Conservation (phyloP, 2,329 filamentous ascomycete species). For the Talaromyces amestolkiae region DNA sequence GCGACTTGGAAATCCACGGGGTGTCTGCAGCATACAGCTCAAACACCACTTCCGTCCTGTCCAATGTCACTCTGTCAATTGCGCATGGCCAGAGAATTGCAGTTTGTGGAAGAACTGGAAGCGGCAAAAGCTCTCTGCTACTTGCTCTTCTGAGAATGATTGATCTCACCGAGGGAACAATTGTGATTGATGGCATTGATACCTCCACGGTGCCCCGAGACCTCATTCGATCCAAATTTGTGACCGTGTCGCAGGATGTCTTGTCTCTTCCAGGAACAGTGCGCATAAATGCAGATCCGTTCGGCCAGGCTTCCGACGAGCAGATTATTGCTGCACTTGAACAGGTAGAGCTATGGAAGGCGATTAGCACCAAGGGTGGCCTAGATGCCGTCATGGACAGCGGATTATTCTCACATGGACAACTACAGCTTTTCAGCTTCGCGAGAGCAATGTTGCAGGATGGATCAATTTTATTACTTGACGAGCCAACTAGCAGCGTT, state of each 20-base stretch:
- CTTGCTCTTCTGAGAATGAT: background rate
- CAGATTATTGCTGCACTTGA: constrained; percentile 36
- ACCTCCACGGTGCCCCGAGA: background rate
- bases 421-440: constrained; percentile 63
- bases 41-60: background rate
- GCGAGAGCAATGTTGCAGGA: constrained; percentile 56
- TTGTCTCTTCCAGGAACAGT: background rate
- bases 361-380: constrained; percentile 13
- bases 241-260: background rate
- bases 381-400: constrained; percentile 45
- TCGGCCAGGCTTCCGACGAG: background rate
- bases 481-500: constrained; percentile 49
- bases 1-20: constrained; percentile 41
- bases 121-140: background rate
- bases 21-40: background rate
- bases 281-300: background rate
- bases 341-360: constrained; percentile 40
- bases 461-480: constrained; percentile 44
- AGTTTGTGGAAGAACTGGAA: constrained; percentile 21
- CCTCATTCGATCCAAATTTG: background rate
- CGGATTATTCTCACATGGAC: constrained; percentile 55
- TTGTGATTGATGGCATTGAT: background rate
- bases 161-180: background rate
- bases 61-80: background rate
- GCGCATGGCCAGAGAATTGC: constrained; percentile 3